Conservation (phyloP, 495 filamentous ascomycete genomes). For the Lentithecium fluviatile region DNA sequence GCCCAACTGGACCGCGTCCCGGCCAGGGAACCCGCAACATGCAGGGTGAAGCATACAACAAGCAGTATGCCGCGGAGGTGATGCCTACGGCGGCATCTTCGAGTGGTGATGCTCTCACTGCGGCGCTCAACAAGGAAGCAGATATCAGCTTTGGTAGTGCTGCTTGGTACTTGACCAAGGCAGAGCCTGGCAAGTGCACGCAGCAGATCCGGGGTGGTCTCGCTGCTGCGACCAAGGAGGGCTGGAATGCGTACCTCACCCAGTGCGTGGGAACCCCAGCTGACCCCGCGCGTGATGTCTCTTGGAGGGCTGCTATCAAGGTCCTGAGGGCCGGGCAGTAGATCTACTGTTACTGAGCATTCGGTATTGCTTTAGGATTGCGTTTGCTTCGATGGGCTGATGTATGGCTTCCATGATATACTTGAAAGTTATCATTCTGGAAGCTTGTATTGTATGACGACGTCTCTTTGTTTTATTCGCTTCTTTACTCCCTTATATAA, state of each 20-base stretch:
- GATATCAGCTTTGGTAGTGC: conserved; percentile 67
- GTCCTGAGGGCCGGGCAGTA: not conserved
- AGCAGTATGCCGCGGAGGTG: conserved; percentile 54
- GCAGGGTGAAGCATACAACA: conserved; percentile 62
- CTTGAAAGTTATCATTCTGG: too few relatives aligned
- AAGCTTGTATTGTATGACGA: too few relatives aligned
- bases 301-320: conserved; percentile 50
- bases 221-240: conserved; percentile 52
- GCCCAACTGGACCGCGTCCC: conserved; percentile 38
- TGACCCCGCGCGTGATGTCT: conserved; percentile 51
- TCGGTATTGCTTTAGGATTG: too few relatives aligned
- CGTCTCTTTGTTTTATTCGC: too few relatives aligned
- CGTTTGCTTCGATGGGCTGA: too few relatives aligned
- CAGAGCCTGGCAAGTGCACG: conserved; percentile 51
- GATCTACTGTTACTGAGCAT: not conserved
- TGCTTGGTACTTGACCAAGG: conserved; percentile 68
- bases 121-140: conserved; percentile 55
- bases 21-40: conserved; percentile 85
- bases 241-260: conserved; percentile 61
- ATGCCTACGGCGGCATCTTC: conserved; percentile 19
- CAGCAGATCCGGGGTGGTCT: conserved; percentile 49
- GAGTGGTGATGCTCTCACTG: conserved; percentile 37
- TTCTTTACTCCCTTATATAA: too few relatives aligned
- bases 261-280: conserved; percentile 60
- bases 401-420: too few relatives aligned